Evolutionary conservation across 768 basidiomycete genomes (phyloP), one percentile per base, ranked within the genome.

Genomic region (Botryobasidium botryosum): DNA sequence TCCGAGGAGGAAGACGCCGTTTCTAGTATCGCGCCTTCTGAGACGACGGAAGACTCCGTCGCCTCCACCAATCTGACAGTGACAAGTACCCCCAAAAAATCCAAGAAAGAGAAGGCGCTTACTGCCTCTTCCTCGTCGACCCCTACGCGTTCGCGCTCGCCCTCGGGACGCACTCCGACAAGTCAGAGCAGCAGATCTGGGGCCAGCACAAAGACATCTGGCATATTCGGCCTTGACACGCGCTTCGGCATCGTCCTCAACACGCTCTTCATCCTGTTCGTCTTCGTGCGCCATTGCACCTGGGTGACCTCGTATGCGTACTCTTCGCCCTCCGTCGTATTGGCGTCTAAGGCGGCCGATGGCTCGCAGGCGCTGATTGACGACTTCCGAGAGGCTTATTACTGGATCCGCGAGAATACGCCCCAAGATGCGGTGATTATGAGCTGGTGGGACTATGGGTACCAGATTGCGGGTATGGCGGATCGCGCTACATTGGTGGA

Each of bases 391-490:
- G 94, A 97, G 66, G 94, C 94, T 10, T 97, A 99, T 61, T 96
- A 97, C 57, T 99, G 94, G 94, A 62, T 99, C 39, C 71, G 94
- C 43, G 82, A 91, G 64, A 99, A 97, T 64, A 99, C 94, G 2
- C 71, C 80, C 4, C 68, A 88, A 60, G 79, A 85, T 49, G 77
- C 88, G 4, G 91, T 97, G 26, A 79, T 97, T 21, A 91, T 92
- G 88, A 86, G 82, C 49, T 99, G 94, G 94, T 97, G 94, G 94
- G 94, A 97, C 64, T 99, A 97, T 53, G 94, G 92, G 24, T 97
- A 99, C 59, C 92, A 97, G 62, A 96, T 97, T 56, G 94, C 94
- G 32, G 94, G 94, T 32, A 94, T 97, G 85, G 91, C 94, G 20
- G 90, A 97, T 64, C 68, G 92, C 36, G 79, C 88, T 12, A 97